Conservation (phyloP, 1,284 basidiomycete species). For the Lentinus polychrous region DNA sequence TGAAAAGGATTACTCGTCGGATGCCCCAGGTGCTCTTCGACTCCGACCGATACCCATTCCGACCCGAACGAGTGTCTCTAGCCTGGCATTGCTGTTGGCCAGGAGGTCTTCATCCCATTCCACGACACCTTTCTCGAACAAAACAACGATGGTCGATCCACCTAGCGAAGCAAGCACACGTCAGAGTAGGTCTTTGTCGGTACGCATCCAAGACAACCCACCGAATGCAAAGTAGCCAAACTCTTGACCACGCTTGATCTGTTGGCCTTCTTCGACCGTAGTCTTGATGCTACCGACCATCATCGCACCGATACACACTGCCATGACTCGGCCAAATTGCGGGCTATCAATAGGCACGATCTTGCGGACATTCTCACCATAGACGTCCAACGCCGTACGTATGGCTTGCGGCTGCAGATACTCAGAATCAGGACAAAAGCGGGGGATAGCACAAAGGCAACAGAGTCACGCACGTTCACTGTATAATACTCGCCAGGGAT, state of each 20-base stretch:
- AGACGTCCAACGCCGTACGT: conserved; percentile 81
- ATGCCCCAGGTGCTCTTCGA: conserved; percentile 4
- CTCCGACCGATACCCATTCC: conserved; percentile 73
- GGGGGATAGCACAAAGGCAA: conserved; percentile 11
- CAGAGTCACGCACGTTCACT: conserved; percentile 69
- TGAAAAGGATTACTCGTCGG: background rate
- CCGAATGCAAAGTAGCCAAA: conserved; percentile 94
- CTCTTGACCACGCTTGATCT: conserved; percentile 79
- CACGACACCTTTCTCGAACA: conserved; percentile 79
- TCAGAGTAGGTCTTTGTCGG: background rate
- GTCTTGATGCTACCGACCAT: conserved; percentile 90
- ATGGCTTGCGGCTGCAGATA: conserved; percentile 68
- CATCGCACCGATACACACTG: conserved; percentile 88
- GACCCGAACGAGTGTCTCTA: conserved; percentile 86
- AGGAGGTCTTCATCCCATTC: conserved; percentile 91
- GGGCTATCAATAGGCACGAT: conserved; percentile 85
- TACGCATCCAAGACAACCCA: conserved; percentile 27
- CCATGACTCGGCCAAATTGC: conserved; percentile 84
- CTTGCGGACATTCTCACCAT: conserved; percentile 89
- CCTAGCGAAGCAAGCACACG: conserved; percentile 35
- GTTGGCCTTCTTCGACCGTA: conserved; percentile 79
- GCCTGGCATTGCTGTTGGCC: conserved; percentile 71
- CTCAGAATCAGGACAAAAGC: background rate
- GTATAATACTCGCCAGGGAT: conserved; percentile 90
- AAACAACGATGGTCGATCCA: conserved; percentile 82